A percentile compares a stretch with the other conserved stretches of the same genome.
Evolutionary conservation across 1,139 yeast species (phyloP).

Genomic region (Geotrichum australiense): DNA sequence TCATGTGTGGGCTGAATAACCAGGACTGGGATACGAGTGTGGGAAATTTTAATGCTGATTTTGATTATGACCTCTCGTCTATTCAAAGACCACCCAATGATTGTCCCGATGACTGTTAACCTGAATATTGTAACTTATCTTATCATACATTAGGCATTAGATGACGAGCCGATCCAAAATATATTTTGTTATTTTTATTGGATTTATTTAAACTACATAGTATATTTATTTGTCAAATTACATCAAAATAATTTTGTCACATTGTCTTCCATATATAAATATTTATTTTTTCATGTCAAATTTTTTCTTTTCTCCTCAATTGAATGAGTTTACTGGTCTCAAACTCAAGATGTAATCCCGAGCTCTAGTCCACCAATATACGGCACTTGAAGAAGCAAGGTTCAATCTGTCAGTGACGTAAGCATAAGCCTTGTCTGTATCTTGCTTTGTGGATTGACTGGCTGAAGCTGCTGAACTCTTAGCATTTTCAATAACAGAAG

Average conservation of each 20-base stretch:
- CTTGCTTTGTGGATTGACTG: conserved; percentile 1
- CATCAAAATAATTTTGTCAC: no score
- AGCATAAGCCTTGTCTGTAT: not conserved
- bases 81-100: conserved; percentile 16
- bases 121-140: not conserved
- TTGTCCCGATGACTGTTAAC: conserved; percentile 17
- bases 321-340: conserved; percentile 1
- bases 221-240: no score
- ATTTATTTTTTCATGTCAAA: no score
- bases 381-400: conserved; percentile 7
- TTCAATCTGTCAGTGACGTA: not conserved
- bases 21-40: conserved; percentile 17
- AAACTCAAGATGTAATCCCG: not conserved
- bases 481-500: not conserved
- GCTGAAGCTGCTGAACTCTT: conserved; percentile 35
- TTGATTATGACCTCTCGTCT: conserved; percentile 14
- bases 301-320: no score
- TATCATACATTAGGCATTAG: no score
- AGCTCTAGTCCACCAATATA: conserved; percentile 3
- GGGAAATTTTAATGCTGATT: conserved; percentile 15
- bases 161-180: no score
- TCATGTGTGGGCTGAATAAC: conserved; percentile 18
- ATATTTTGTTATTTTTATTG: no score
- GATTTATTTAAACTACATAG: no score
- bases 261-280: no score